A percentile compares a stretch with the other conserved stretches of the same genome.
phyloP scores from a whole-genome alignment of 176 grass and related monocot species.

The maize (Zea mays) region DNA sequence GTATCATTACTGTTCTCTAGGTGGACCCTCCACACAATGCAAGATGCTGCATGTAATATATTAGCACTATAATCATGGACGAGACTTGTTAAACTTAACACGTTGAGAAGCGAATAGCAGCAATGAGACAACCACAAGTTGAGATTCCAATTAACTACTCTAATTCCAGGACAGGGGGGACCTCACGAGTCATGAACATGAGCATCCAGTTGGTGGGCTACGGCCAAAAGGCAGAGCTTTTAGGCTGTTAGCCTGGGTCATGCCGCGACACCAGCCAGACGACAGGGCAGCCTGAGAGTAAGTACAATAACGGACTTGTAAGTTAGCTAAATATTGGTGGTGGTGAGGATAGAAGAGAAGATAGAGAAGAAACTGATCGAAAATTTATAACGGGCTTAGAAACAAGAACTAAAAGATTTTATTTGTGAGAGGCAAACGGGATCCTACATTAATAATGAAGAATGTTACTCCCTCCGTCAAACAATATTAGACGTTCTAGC shows the following conservation, averaged over 20 bases:
- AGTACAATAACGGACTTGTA: no score
- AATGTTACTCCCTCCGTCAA: no score
- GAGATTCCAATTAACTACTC: slow-evolving; percentile 33
- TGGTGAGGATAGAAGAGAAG: no score
- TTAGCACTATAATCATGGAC: neutral
- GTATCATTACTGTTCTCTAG: neutral
- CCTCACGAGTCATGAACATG: slow-evolving; percentile 24
- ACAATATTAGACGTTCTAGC: no score
- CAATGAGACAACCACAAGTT: slow-evolving; percentile 7
- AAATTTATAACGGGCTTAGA: no score
- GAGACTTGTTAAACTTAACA: neutral
- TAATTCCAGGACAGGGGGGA: slow-evolving; percentile 24
- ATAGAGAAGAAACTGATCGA: no score
- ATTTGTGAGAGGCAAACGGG: no score
- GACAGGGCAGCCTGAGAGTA: slow-evolving; percentile 4
- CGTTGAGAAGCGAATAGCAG: slow-evolving; percentile 16
- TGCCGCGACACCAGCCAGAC: neutral
- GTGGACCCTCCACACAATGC: neutral
- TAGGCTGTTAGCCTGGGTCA: slow-evolving; percentile 31
- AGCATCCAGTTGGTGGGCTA: slow-evolving; percentile 33
- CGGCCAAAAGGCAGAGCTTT: slow-evolving; percentile 36
- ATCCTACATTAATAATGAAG: no score
- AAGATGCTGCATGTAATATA: neutral
- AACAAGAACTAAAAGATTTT: no score
- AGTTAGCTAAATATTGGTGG: no score